Base-by-base conservation (phyloP, 2,329 filamentous ascomycete genomes). In the Plenodomus biglobosus region DNA sequence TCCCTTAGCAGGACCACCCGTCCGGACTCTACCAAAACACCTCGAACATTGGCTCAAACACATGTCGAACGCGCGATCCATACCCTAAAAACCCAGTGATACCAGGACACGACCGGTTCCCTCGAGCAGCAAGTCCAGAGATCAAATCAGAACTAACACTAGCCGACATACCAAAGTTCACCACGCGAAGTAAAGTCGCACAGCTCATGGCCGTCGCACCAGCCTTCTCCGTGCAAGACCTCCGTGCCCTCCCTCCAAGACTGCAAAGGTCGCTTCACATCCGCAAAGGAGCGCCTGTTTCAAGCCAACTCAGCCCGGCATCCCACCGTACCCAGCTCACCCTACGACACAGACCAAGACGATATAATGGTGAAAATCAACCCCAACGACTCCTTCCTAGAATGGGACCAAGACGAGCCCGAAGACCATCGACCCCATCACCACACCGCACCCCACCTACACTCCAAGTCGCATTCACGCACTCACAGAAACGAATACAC, bases 131-230 rank as follows among this genome's bases (percentile, higher is more conserved):
- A 16, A 42, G 6, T 21, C 15, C 10, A 11, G n/a, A 24, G 3
- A 19, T 34, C 8, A 16, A 7, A 8, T 6, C 38, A 3, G 43
- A 42, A 3, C 27, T 56, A 10, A 52, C 39, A 3, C 40, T 64
- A 7, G 20, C 43, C 3, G 54, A 63, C 19, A 61, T 64, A 8
- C 20, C 37, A 0, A 50, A 62, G 20, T 53, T 53, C 18, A 11
- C 34, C 3, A 3, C 49, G 3, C 48, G 62, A 3, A 46, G 40
- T 7, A 56, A 60, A 15, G 58, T 61, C 6, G 55, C 58, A 0
- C 41, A 58, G 2, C 38, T 62, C 7, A 58, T 61, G 55, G 56
- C 49, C 2, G 43, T 61, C 7, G 57, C 55, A 21, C 61, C 61
- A 0, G 38, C 22, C 1, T 15, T 64, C 10, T 53, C 56, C 1